Percentiles rank a stretch among this genome's conserved stretches.
Conservation (phyloP, 2,329 filamentous ascomycete genomes). For the Paraphaeosphaeria minitans region DNA sequence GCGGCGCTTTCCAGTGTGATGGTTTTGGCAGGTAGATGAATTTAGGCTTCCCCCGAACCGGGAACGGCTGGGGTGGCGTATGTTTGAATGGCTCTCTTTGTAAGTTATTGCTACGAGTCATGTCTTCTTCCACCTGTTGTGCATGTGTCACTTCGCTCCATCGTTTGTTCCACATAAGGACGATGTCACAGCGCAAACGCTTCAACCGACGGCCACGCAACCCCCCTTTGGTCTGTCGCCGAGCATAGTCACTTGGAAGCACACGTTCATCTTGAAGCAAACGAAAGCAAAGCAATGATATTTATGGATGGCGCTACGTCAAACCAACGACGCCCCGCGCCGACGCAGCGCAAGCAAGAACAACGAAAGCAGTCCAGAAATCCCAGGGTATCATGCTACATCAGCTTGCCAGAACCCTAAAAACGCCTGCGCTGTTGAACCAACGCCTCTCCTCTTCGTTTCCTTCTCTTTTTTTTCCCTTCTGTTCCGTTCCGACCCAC, state of each 20-base stretch:
- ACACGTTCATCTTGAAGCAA: not conserved
- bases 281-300: not conserved
- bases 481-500: not conserved
- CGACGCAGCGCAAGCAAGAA: not conserved
- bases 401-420: not conserved
- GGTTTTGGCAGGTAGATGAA: conserved; percentile 4
- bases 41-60: not conserved
- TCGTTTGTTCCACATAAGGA: too few species aligned
- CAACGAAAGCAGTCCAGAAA: not conserved
- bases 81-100: too few species aligned
- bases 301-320: not conserved
- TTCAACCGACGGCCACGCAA: too few species aligned
- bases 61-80: not conserved
- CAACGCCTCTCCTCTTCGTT: not conserved
- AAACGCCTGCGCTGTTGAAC: not conserved
- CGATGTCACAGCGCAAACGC: too few species aligned
- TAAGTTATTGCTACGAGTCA: not conserved
- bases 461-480: not conserved
- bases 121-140: too few species aligned
- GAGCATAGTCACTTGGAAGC: too few species aligned
- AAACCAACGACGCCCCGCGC: not conserved
- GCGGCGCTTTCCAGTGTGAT: not conserved
- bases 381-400: not conserved
- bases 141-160: too few species aligned
- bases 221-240: too few species aligned